Percentiles rank a stretch among this genome's conserved stretches.
These are phyloP conservation scores for Monosporascus sp. DNA, from an alignment of 2,329 filamentous ascomycete genomes.

Conservation along the genomic window DNA sequence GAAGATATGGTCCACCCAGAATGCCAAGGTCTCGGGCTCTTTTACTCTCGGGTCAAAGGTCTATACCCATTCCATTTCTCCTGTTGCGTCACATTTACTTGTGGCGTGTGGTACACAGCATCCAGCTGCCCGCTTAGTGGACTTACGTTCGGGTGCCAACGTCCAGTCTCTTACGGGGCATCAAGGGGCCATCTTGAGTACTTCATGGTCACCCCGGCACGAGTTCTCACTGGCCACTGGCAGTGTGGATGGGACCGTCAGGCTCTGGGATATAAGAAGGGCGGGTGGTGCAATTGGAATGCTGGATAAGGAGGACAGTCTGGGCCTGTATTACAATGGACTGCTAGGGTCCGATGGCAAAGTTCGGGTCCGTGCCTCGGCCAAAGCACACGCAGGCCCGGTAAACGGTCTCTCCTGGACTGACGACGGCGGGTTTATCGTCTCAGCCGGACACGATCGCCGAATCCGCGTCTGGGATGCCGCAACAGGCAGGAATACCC, in stretches of 20 bases:
- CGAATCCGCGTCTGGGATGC: slow-evolving; percentile 85
- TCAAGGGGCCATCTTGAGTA: slow-evolving; percentile 60
- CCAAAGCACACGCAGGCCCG: slow-evolving; percentile 69
- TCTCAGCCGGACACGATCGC: slow-evolving; percentile 79
- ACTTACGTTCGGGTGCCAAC: slow-evolving; percentile 74
- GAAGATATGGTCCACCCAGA: slow-evolving; percentile 68
- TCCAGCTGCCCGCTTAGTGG: slow-evolving; percentile 76
- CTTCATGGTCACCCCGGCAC: slow-evolving; percentile 76
- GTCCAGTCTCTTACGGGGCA: slow-evolving; percentile 68
- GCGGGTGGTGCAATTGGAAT: slow-evolving; percentile 71
- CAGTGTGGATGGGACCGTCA: slow-evolving; percentile 75
- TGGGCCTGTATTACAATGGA: slow-evolving; percentile 53
- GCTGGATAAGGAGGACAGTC: slow-evolving; percentile 77
- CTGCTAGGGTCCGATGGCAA: slow-evolving; percentile 29
- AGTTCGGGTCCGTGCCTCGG: slow-evolving; percentile 37
- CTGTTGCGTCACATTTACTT: slow-evolving; percentile 66
- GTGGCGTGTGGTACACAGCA: slow-evolving; percentile 87
- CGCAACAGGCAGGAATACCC: slow-evolving; percentile 73
- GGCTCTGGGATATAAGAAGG: slow-evolving; percentile 82
- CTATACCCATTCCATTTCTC: slow-evolving; percentile 74
- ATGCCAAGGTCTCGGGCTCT: slow-evolving; percentile 54
- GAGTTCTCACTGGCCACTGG: slow-evolving; percentile 79
- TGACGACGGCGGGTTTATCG: slow-evolving; percentile 67
- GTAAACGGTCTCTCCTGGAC: slow-evolving; percentile 87
- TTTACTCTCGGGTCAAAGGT: slow-evolving; percentile 65